Base-by-base conservation (phyloP, 805 yeast species). In the Kluyveromyces dobzhanskii region DNA sequence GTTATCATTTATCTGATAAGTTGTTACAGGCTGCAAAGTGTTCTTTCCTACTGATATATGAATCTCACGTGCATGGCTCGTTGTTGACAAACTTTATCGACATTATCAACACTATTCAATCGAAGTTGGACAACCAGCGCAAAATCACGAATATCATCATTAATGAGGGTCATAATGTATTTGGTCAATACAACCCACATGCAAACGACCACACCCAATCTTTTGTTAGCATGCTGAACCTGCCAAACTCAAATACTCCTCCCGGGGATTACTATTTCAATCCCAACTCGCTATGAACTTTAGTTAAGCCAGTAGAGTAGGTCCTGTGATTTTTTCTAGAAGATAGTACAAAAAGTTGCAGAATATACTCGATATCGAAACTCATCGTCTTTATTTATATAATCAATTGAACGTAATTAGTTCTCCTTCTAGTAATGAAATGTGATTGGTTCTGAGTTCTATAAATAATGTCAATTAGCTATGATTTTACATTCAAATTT, bases 1-100 rank as follows among this genome's bases (percentile, higher is more conserved):
- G 56, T 23, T 56, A 57, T 34, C 57, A 55, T 24, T 37, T 59
- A 8, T 52, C 62, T 3, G 48, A 45, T 16, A 57, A 57, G 32
- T 54, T 49, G 31, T 42, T 55, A 21, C 44, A 45, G 1, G 51
- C 57, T 28, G 56, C 60, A 3, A 51, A 49, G 39, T 52, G 54
- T 37, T 52, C 57, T 19, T 54, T 51, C 34, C 42, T 43, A 17
- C 40, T 43, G 23, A 44, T 56, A 3, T 48, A 34, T 26, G 37
- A 34, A 26, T 34, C 37, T n/a, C 47, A 50, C 37, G 55, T 53
- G 7, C 55, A 56, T 34, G 37, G 37, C 4, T 34, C 37, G 12
- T 26, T 34, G n/a, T 26, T 34, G 30, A n/a, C 30, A 10, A 25
- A 34, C 17, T 34, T 34, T n/a, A 34, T 34, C 11, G 37, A 34